Evolutionary conservation across 208 protist genomes (phyloP).

Genomic region (Jaenimonas drosophilae): DNA sequence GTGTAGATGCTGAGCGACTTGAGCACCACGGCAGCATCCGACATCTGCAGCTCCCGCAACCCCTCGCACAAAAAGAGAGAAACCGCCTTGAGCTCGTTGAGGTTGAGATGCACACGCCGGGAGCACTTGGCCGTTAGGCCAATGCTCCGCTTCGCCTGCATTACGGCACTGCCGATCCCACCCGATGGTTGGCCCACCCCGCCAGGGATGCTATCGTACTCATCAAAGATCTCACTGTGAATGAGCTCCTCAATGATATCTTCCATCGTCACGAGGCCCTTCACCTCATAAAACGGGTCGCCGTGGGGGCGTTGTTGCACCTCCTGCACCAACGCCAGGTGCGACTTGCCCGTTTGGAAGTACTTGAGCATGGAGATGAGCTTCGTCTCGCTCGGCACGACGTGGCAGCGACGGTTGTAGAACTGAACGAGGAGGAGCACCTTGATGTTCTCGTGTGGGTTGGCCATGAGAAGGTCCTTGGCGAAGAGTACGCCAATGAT

Average conservation of each 20-base stretch:
- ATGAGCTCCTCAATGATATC: slow-evolving; percentile 97
- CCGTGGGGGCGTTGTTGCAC: slow-evolving; percentile 79
- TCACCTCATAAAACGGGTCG: slow-evolving; percentile 92
- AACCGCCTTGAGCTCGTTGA: slow-evolving; percentile 75
- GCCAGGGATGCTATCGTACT: slow-evolving; percentile 86
- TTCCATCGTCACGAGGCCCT: slow-evolving; percentile 95
- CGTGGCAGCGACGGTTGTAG: slow-evolving; percentile 86
- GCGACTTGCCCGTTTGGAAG: slow-evolving; percentile 90
- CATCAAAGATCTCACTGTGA: slow-evolving; percentile 95
- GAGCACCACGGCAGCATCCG: slow-evolving; percentile 27
- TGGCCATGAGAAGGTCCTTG: slow-evolving; percentile 93
- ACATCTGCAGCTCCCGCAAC: slow-evolving; percentile 59
- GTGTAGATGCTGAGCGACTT: slow-evolving; percentile 48
- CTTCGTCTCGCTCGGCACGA: slow-evolving; percentile 83
- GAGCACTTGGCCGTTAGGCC: slow-evolving; percentile 72
- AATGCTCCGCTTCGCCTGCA: slow-evolving; percentile 38
- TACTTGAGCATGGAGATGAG: slow-evolving; percentile 93
- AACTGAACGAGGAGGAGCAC: slow-evolving; percentile 90
- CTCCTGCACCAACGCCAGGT: slow-evolving; percentile 92
- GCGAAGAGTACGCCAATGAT: slow-evolving; percentile 88
- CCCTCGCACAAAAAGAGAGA: slow-evolving; percentile 79
- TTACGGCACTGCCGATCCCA: neutral
- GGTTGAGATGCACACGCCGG: slow-evolving; percentile 59
- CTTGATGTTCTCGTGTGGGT: slow-evolving; percentile 91
- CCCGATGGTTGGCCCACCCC: slow-evolving; percentile 2